These are phyloP conservation scores for Rhynchosporium graminicola DNA, from an alignment of 2,329 filamentous ascomycete genomes.

Conservation along the genomic window DNA sequence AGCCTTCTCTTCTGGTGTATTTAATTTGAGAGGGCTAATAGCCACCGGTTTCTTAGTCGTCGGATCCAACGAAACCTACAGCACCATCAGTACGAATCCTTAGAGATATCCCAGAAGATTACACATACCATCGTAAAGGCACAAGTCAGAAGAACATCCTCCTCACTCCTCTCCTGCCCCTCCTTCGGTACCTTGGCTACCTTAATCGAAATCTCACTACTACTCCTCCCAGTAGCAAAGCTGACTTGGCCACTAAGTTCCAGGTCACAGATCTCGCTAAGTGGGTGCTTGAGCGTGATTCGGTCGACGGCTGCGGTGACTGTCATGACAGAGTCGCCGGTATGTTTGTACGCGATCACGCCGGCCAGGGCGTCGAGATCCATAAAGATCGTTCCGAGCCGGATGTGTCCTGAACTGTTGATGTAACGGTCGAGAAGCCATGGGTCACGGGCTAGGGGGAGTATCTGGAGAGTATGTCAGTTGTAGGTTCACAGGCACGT, in stretches of 20 bases:
- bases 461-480: conserved; percentile 46
- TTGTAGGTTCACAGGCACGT: background rate
- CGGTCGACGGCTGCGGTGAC: conserved; percentile 45
- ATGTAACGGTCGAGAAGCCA: conserved; percentile 72
- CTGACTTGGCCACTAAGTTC: conserved; percentile 57
- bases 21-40: conserved; percentile 59
- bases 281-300: conserved; percentile 56
- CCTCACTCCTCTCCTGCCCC: conserved; percentile 53
- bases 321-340: conserved; percentile 56
- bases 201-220: conserved; percentile 70
- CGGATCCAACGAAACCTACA: conserved; percentile 59
- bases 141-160: conserved; percentile 69
- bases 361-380: conserved; percentile 71
- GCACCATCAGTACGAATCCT: conserved; percentile 8
- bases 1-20: conserved; percentile 61
- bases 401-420: conserved; percentile 67
- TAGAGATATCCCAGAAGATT: background rate
- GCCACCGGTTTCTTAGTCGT: conserved; percentile 64
- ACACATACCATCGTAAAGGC: conserved; percentile 68
- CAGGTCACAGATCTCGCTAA: conserved; percentile 69
- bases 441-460: conserved; percentile 66
- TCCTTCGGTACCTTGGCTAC: conserved; percentile 62
- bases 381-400: conserved; percentile 57
- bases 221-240: conserved; percentile 66
- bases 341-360: conserved; percentile 70